Base-by-base conservation (phyloP, 192 early-diverging fungal species). In the Podila epigama region DNA sequence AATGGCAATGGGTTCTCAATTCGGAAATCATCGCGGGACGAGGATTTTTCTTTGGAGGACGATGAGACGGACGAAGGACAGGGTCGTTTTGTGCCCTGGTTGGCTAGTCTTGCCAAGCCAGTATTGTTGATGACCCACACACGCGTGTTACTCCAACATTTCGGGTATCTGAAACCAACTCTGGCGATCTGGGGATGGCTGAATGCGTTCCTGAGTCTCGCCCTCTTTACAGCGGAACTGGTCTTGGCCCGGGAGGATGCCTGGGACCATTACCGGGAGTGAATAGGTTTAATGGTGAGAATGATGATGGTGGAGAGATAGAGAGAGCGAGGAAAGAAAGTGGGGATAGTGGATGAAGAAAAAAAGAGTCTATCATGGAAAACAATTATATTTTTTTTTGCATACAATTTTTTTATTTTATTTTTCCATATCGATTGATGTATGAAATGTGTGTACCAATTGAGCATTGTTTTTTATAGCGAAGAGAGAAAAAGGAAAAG, bases 71-170 rank as follows among this genome's bases (percentile, higher is more conserved):
- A 57, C 4, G 36, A 32, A 8, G 32, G 36, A 8, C 13, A 13
- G 11, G 25, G 54, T 15, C 60, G 69, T 15, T 35, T 66, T 2
- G 34, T 75, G 58, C 51, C 64, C 4, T 42, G 65, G n/a, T 25
- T 75, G 33, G 70, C 63, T 15, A 66, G 64, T 58, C 52, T 75
- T 51, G 70, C 70, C 8, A 75, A 75, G 35, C 70, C 70, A 20
- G 70, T 75, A 5, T 29, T 75, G n/a, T 35, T 75, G 40, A 75
- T 75, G 70, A 75, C 70, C n/a, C 63, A 75, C 42, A 75, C 70
- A 5, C 58, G 70, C 3, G 60, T 75, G 16, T 42, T 75, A n/a
- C 20, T 75, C 31, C 70, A 75, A 15, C 60, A 75, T 35, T 75
- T 75, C 58, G 70, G 70, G 20, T 75, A 75, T 34, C 27, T 66